These are phyloP conservation scores for Xylariomycetidae sp. DNA, from an alignment of 2,329 filamentous ascomycete genomes.

Conservation along the genomic window DNA sequence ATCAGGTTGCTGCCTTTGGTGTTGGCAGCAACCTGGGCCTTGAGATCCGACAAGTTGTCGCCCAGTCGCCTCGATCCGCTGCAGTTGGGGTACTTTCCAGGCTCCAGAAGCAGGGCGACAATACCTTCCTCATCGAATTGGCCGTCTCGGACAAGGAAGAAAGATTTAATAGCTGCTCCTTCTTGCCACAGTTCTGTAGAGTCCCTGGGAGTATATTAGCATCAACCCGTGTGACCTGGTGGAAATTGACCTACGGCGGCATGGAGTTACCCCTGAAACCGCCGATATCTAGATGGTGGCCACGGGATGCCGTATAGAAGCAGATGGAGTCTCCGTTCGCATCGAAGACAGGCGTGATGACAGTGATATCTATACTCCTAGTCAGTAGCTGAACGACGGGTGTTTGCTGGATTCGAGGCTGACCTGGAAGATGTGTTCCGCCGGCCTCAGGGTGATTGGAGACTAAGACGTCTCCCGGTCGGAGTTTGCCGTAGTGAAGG, in stretches of 20 bases:
- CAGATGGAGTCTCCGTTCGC: conserved; percentile 11
- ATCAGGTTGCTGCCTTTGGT: conserved; percentile 33
- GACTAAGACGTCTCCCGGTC: conserved; percentile 11
- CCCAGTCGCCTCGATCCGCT: conserved; percentile 30
- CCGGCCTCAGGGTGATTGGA: conserved; percentile 12
- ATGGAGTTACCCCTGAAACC: conserved; percentile 39
- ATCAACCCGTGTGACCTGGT: background rate
- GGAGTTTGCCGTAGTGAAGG: conserved; percentile 64
- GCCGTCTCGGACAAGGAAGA: conserved; percentile 33
- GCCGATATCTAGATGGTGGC: conserved; percentile 19
- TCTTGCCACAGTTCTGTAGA: conserved; percentile 37
- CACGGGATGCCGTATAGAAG: conserved; percentile 18
- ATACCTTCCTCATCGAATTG: conserved; percentile 30
- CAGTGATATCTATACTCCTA: conserved; percentile 8
- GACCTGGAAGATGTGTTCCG: conserved; percentile 10
- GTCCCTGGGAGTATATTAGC: conserved; percentile 9
- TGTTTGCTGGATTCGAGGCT: background rate
- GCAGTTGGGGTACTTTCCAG: conserved; percentile 32
- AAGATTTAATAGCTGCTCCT: conserved; percentile 34
- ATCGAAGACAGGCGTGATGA: conserved; percentile 9
- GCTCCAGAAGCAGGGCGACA: conserved; percentile 27
- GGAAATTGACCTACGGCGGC: conserved; percentile 11
- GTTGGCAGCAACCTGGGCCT: conserved; percentile 40
- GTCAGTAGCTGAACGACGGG: background rate
- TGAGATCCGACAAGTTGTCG: conserved; percentile 34